Conservation (phyloP, 805 yeast genomes). For the Debaryomyces maramus region DNA sequence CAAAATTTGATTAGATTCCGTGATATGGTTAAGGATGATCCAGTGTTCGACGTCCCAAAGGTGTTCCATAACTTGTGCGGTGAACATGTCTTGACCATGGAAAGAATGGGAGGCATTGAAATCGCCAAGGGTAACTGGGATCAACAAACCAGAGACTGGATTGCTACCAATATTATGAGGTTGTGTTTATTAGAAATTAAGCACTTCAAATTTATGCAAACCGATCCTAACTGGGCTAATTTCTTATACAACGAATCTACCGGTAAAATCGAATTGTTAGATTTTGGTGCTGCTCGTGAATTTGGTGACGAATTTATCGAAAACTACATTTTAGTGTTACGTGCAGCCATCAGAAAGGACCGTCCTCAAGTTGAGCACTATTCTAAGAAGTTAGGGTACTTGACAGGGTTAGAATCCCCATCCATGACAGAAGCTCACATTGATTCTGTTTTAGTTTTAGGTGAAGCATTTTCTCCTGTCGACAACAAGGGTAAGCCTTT, state of each 20-base stretch:
- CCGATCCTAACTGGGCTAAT: conserved; percentile 99
- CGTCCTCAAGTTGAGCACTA: conserved; percentile 59
- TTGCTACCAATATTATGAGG: conserved; percentile 83
- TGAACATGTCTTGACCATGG: conserved; percentile 85
- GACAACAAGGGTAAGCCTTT: conserved; percentile 51
- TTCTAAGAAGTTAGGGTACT: conserved; percentile 76
- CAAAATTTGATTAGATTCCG: conserved; percentile 67
- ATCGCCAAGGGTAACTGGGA: conserved; percentile 73
- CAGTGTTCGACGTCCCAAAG: conserved; percentile 74
- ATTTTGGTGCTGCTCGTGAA: conserved; percentile 93
- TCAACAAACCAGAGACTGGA: conserved; percentile 75
- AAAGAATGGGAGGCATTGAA: conserved; percentile 78
- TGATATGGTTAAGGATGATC: conserved; percentile 54
- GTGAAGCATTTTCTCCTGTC: conserved; percentile 81
- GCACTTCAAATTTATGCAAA: conserved; percentile 88
- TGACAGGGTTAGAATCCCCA: conserved; percentile 86
- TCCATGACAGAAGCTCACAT: conserved; percentile 91
- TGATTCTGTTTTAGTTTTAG: conserved; percentile 84
- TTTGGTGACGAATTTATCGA: conserved; percentile 66
- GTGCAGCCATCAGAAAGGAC: conserved; percentile 74
- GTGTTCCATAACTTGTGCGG: conserved; percentile 79
- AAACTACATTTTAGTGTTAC: conserved; percentile 67
- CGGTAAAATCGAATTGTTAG: conserved; percentile 77
- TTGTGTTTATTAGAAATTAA: conserved; percentile 85
- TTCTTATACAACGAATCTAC: conserved; percentile 78